Evolutionary conservation across 2,329 filamentous ascomycete species (phyloP).

Genomic region (Fusarium verrucosum): DNA sequence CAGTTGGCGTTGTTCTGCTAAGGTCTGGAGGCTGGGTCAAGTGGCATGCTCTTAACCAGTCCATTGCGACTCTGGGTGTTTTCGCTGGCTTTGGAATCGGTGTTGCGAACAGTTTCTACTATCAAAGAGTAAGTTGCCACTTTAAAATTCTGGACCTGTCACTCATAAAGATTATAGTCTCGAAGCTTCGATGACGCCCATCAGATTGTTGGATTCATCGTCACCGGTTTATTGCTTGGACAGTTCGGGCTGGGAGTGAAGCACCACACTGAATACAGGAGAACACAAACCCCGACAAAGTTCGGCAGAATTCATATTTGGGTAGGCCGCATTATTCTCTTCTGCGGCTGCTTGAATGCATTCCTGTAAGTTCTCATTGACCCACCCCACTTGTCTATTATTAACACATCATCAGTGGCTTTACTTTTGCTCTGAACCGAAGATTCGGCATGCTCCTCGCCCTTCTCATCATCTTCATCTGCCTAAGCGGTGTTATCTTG

Average conservation of each 20-base stretch:
- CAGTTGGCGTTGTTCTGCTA: conserved; percentile 64
- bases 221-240: conserved; percentile 60
- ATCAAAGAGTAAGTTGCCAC: conserved; percentile 61
- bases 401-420: conserved; percentile 55
- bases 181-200: conserved; percentile 63
- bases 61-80: conserved; percentile 57
- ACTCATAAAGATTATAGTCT: conserved; percentile 52
- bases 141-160: background rate
- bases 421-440: conserved; percentile 63
- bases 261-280: conserved; percentile 64
- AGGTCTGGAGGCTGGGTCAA: conserved; percentile 61
- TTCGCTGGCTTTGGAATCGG: conserved; percentile 63
- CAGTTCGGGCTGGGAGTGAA: conserved; percentile 65
- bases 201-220: conserved; percentile 67
- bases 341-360: conserved; percentile 64
- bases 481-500: conserved; percentile 53
- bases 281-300: conserved; percentile 59
- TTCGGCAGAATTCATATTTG: conserved; percentile 65
- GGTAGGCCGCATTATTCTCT: conserved; percentile 64
- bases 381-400: background rate
- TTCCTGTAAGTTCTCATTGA: conserved; percentile 58
- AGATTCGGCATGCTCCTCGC: conserved; percentile 59
- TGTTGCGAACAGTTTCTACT: conserved; percentile 61
- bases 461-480: conserved; percentile 55
- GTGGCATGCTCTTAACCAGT: conserved; percentile 65